Evolutionary conservation across 192 early-diverging fungal genomes (phyloP).

Genomic region (Backusella parvicylindrica): DNA sequence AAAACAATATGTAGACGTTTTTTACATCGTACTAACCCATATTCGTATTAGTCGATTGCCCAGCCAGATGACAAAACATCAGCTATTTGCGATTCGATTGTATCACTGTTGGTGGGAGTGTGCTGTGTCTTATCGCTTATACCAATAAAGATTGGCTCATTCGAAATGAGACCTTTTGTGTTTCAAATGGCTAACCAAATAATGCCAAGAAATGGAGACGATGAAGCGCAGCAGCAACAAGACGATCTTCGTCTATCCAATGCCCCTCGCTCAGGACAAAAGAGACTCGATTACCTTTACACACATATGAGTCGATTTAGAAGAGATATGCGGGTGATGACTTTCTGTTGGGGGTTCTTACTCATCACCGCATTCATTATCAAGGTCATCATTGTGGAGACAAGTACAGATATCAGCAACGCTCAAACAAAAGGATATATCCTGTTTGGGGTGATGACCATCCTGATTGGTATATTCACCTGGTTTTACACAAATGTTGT

Average conservation of each 20-base stretch:
- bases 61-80: slow-evolving; percentile 24
- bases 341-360: slow-evolving; percentile 25
- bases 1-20: neutral
- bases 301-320: slow-evolving; percentile 24
- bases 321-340: slow-evolving; percentile 33
- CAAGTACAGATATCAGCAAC: slow-evolving; percentile 6
- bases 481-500: slow-evolving; percentile 23
- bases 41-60: slow-evolving; percentile 29
- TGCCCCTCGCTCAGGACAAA: neutral
- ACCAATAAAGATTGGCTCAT: slow-evolving; percentile 18
- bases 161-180: slow-evolving; percentile 25
- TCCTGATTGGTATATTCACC: slow-evolving; percentile 9
- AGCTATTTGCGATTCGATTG: slow-evolving; percentile 26
- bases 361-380: slow-evolving; percentile 29
- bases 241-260: slow-evolving; percentile 15
- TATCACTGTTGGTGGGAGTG: slow-evolving; percentile 22
- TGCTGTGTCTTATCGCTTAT: slow-evolving; percentile 28
- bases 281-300: slow-evolving; percentile 25
- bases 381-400: slow-evolving; percentile 28
- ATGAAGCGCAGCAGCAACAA: slow-evolving; percentile 7
- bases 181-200: slow-evolving; percentile 30
- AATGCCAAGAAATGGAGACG: slow-evolving; percentile 24
- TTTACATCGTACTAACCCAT: neutral
- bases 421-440: slow-evolving; percentile 11
- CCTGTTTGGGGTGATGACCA: slow-evolving; percentile 8